Evolutionary conservation across 768 basidiomycete genomes (phyloP).

Genomic region (Pleurotus giganteus): DNA sequence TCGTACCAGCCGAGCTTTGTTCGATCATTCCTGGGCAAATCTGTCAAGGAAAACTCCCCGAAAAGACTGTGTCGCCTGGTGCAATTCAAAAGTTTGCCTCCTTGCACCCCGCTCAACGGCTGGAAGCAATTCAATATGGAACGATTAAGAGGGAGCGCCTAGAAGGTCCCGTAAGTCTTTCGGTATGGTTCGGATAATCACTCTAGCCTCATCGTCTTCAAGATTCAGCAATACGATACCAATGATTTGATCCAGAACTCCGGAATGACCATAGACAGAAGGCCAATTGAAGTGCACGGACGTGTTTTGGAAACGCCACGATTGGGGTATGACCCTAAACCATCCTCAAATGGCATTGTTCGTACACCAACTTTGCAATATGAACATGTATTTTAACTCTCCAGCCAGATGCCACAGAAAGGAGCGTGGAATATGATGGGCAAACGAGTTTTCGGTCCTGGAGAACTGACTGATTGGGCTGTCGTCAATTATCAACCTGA

Average conservation of each 20-base stretch:
- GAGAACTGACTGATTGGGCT: slow-evolving; percentile 18
- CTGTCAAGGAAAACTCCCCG: slow-evolving; percentile 42
- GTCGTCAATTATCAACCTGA: slow-evolving; percentile 13
- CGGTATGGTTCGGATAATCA: background rate
- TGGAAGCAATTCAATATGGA: slow-evolving; percentile 36
- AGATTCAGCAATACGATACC: slow-evolving; percentile 13
- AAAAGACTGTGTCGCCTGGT: slow-evolving; percentile 23
- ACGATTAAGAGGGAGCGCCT: slow-evolving; percentile 11
- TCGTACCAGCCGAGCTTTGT: slow-evolving; percentile 54
- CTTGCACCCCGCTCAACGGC: slow-evolving; percentile 39
- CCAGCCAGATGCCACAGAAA: slow-evolving; percentile 20
- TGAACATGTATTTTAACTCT: background rate
- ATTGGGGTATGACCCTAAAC: slow-evolving; percentile 11
- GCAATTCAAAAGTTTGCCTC: slow-evolving; percentile 49
- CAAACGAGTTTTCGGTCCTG: slow-evolving; percentile 15
- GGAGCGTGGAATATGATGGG: slow-evolving; percentile 28
- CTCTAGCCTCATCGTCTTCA: background rate
- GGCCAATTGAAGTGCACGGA: slow-evolving; percentile 13
- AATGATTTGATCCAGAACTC: slow-evolving; percentile 12
- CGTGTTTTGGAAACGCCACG: slow-evolving; percentile 15
- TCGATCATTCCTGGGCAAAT: slow-evolving; percentile 44
- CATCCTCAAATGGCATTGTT: background rate
- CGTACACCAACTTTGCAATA: background rate
- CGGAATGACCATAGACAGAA: slow-evolving; percentile 14
- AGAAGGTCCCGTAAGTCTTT: slow-evolving; percentile 10